Conservation (phyloP, 2,329 filamentous ascomycete genomes). For the Fusarium sublunatum region DNA sequence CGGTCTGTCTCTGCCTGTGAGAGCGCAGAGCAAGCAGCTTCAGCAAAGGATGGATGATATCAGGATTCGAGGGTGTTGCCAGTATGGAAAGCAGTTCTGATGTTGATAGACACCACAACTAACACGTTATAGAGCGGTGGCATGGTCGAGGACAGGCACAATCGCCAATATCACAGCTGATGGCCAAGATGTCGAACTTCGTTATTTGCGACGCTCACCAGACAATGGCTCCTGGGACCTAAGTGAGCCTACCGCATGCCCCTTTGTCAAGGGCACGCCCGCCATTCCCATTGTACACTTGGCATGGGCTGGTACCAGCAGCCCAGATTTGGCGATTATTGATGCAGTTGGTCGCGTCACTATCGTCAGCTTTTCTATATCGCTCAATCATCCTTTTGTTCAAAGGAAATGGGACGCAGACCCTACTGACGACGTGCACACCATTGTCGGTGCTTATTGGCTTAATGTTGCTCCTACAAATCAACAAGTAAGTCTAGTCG, state of each 20-base stretch:
- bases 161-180: conserved; percentile 84
- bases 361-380: conserved; percentile 76
- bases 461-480: conserved; percentile 68
- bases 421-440: conserved; percentile 76
- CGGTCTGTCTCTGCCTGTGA: conserved; percentile 65
- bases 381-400: conserved; percentile 77
- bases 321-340: conserved; percentile 83
- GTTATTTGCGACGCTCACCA: conserved; percentile 75
- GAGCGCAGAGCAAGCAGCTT: conserved; percentile 67
- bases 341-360: conserved; percentile 82
- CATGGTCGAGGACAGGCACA: conserved; percentile 89
- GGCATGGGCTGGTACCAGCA: conserved; percentile 78
- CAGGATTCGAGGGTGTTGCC: conserved; percentile 79
- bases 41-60: conserved; percentile 81
- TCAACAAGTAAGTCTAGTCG: conserved; percentile 50
- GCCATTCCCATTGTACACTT: conserved; percentile 80
- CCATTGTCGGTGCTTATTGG: conserved; percentile 89
- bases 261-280: conserved; percentile 70
- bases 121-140: conserved; percentile 70
- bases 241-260: conserved; percentile 74
- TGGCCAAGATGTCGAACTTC: conserved; percentile 76
- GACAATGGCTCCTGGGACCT: conserved; percentile 80
- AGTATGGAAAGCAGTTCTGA: conserved; percentile 65
- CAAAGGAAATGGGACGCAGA: conserved; percentile 74
- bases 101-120: conserved; percentile 14